These are phyloP conservation scores for Mucor indicus DNA, from an alignment of 371 early-diverging fungal species.

Conservation along the genomic window DNA sequence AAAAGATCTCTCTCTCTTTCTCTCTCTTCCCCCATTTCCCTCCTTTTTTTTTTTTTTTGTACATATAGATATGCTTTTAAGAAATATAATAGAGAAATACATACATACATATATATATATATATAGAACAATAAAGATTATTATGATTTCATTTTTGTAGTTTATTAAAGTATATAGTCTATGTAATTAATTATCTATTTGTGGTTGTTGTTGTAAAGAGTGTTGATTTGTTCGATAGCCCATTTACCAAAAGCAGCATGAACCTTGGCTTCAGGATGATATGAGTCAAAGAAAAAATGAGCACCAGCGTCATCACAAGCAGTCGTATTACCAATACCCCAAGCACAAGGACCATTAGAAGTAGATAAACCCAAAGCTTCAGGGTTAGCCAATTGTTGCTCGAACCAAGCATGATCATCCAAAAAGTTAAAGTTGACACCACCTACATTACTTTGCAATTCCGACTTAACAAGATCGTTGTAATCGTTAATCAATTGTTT, in stretches of 20 bases:
- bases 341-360: conserved; percentile 24
- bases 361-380: conserved; percentile 11
- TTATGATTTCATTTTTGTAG: too few relatives aligned
- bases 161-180: too few relatives aligned
- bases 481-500: conserved; percentile 14
- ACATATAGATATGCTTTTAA: background rate
- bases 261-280: conserved; percentile 20
- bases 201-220: too few relatives aligned
- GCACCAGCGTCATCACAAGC: conserved; percentile 14
- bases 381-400: conserved; percentile 10
- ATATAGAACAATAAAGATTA: background rate
- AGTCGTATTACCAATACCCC: conserved; percentile 22
- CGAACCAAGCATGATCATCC: conserved; percentile 6
- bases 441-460: too few relatives aligned
- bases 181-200: too few relatives aligned
- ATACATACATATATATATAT: background rate
- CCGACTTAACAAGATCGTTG: conserved; percentile 4
- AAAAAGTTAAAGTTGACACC: conserved; percentile 9
- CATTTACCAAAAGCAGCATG: conserved; percentile 20
- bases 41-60: too few relatives aligned
- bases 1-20: too few relatives aligned
- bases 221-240: conserved; percentile 2
- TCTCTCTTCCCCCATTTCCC: too few relatives aligned
- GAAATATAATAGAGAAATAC: background rate
- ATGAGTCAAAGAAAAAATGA: conserved; percentile 22